Evolutionary conservation across 306 rosid species (phyloP), one percentile per base, ranked within the genome.

Genomic region (Vicia sativa): DNA sequence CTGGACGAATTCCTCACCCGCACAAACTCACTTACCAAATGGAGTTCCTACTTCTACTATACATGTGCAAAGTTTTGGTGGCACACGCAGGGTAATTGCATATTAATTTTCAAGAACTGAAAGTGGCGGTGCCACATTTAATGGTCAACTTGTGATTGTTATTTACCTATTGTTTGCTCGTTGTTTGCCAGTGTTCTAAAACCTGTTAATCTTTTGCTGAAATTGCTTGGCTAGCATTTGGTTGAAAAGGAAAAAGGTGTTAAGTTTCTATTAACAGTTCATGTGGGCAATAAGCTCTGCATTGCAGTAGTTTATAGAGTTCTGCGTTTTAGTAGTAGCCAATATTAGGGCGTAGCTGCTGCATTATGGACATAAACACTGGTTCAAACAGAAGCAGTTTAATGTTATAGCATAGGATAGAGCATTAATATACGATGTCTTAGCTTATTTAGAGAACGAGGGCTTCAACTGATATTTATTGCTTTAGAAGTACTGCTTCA

Each of bases 1-100:
- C 70, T 55, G 80, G 82, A 74, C 53, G 42, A 91, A 83, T 77
- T 83, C 86, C 42, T 70, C 77, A 5, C 80, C 85, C 25, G 75
- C 85, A 49, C 86, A 81, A 39, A 72, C 8, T 63, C 88, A 70
- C 70, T 69, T 67, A 31, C 34, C 83, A 31, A 76, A 78, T 67
- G 87, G 95, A 70, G 82, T 72, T 67, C 81, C 82, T 75, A 60
- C 84, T 77, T 85, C 93, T 37, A 77, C 68, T 75, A 78, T 80
- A 43, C 76, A 77, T 35, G 76, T 71, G 74, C 87, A 77, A 55
- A 35, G 75, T 26, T 77, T 79, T 15, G 80, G 88, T 34, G 79
- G 82, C 73, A 67, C 83, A 49, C 84, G 77, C 79, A 70, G 41
- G 86, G 86, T 81, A 78, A 70, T 65, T 13, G 54, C 63, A 49